Percentiles rank a stretch among this genome's conserved stretches.
Conservation (phyloP, 805 yeast species). For the Ogataea glucozyma region DNA sequence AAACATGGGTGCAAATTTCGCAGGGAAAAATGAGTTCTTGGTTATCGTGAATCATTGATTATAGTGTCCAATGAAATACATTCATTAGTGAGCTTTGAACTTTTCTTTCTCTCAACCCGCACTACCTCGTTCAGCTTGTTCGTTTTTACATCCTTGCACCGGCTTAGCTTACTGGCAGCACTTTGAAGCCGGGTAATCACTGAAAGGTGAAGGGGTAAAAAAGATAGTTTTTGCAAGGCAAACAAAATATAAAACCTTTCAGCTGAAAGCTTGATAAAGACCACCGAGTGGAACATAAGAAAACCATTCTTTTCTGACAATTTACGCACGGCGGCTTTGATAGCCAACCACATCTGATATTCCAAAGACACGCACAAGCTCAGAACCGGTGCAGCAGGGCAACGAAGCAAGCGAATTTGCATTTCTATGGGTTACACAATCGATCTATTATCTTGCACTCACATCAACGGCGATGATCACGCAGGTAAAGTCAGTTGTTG, state of each 20-base stretch:
- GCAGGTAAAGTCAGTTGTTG: conserved; percentile 5
- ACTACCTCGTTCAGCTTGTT: too few relatives aligned
- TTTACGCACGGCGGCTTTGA: too few relatives aligned
- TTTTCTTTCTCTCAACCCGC: too few relatives aligned
- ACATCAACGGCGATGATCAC: not conserved
- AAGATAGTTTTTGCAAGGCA: conserved; percentile 1
- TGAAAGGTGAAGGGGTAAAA: not conserved
- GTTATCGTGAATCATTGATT: too few relatives aligned
- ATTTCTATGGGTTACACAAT: not conserved
- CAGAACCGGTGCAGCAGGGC: too few relatives aligned
- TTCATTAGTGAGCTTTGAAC: too few relatives aligned
- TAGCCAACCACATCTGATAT: not conserved
- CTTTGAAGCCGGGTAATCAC: conserved; percentile 1
- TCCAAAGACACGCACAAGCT: not conserved
- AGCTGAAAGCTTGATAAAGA: not conserved
- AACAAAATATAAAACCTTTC: not conserved
- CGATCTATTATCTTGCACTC: not conserved
- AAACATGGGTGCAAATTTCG: not conserved
- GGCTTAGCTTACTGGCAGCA: too few relatives aligned
- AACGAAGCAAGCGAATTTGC: not conserved
- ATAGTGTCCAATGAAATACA: too few relatives aligned
- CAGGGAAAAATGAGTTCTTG: too few relatives aligned
- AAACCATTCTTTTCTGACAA: too few relatives aligned
- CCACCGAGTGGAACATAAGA: not conserved
- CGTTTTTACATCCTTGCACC: too few relatives aligned